phyloP scores from a whole-genome alignment of 306 rosid species.

The Cyclanthera cordifolia region DNA sequence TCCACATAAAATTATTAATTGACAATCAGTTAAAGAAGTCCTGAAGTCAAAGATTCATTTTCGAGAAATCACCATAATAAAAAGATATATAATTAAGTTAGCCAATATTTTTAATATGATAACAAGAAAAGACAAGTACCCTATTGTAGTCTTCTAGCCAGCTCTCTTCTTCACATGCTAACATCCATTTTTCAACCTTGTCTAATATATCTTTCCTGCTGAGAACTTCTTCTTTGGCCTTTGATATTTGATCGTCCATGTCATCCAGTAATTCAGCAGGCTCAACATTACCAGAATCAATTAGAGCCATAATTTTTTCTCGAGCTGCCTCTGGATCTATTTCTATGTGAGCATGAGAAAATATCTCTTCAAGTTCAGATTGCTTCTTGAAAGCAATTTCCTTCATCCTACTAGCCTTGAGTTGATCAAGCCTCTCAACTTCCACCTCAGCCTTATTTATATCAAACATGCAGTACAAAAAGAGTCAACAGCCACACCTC shows the following conservation, averaged over 20 bases:
- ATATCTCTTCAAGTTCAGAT: constrained; percentile 81
- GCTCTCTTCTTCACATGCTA: constrained; percentile 99
- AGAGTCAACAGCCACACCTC: constrained; percentile 7
- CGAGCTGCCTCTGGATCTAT: constrained; percentile 81
- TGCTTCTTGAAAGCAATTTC: constrained; percentile 98
- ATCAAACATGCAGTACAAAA: neutral
- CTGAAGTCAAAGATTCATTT: neutral
- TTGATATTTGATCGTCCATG: constrained; percentile 87
- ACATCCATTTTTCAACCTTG: constrained; percentile 99
- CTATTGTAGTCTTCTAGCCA: constrained; percentile 99
- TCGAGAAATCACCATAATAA: neutral
- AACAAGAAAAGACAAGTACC: constrained; percentile 31
- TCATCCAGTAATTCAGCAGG: constrained; percentile 82
- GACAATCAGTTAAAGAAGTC: neutral
- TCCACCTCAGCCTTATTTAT: constrained; percentile 80
- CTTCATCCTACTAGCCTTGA: constrained; percentile 95
- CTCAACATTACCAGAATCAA: constrained; percentile 74
- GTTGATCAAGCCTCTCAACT: constrained; percentile 95
- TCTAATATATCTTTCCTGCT: constrained; percentile 97
- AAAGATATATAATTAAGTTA: neutral
- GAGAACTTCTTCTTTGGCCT: constrained; percentile 82
- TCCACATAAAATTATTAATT: neutral
- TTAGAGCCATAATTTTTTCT: constrained; percentile 71
- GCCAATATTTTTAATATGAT: neutral
- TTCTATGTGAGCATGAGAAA: constrained; percentile 73